Base-by-base conservation (phyloP, 176 grass and related monocot species). In the Cenchrus fungigraminus region DNA sequence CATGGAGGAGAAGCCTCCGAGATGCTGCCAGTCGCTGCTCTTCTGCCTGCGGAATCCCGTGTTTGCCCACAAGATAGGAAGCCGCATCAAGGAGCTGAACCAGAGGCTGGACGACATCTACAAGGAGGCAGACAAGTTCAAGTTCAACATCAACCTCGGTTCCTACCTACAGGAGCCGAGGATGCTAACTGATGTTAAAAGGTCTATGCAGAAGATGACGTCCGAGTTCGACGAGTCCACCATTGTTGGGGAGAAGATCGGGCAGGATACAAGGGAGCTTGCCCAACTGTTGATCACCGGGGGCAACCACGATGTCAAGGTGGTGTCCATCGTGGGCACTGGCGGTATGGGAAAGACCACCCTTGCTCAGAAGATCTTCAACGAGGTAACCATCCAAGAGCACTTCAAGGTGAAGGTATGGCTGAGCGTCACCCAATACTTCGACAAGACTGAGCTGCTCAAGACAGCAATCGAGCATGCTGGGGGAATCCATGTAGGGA, bases 231-330 rank as follows among this genome's bases (percentile, higher is more conserved):
- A 6, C 17, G n/a, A 45, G 0, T 57, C 32, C 1, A 15, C 32
- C n/a, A 54, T 69, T 0, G 83, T 77, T 9, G 73, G 83, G 11
- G 58, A 63, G 19, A 54, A 56, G 45, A 71, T 79, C 20, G 74
- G 79, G 46, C 32, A 68, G 25, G 53, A 47, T 7, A 17, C 66
- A 54, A 34, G 14, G 4, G 28, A 75, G 20, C 16, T 87, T 34
- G 20, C 75, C 0, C 40, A 82, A 1, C 9, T 76, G 42, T 16
- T 82, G 4, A 81, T 9, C 3, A 82, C 11, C 5, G 1, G 31
- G 8, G 2, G 12, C 0, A 16, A 66, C 5, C 31, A 66, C 5
- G 9, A 66, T 5, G 16, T 37, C 31, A 40, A 40, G 37, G 37
- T 40, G 37, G 37, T 40, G 37, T 40, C 37, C 37, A 40, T 40